Base-by-base conservation (phyloP, 768 basidiomycete genomes). In the Lepiota venenata region DNA sequence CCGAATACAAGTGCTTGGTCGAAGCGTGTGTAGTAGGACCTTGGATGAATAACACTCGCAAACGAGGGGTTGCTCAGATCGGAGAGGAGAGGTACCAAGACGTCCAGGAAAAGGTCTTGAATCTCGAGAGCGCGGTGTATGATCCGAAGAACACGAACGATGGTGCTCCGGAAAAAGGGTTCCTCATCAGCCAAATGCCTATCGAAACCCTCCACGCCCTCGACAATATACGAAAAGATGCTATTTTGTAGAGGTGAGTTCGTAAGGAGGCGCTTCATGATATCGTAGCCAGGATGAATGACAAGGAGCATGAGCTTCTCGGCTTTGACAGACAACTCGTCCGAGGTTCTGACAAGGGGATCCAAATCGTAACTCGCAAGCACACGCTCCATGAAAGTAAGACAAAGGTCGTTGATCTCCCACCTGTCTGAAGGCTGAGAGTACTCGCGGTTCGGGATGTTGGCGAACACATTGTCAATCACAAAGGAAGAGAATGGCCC, bases 41-140 rank as follows among this genome's bases (percentile, higher is more conserved):
- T 79, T 0, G 87, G 74, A 56, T 83, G 80, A 14, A 82, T 67
- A 7, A 72, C 75, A 25, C 83, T 83, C 21, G 83, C 69, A 43
- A 85, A 64, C 0, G 79, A 66, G 0, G 79, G 66, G 56, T 78
- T 80, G 56, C 82, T 82, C 54, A 84, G 74, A 51, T 92, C 87
- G 16, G 81, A 73, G 7, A 95, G 78, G 18, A 88, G 71, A 2
- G 93, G 92, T 2, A 96, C 72, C 46, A 96, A 80, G 20, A 94
- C 85, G 51, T 98, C 93, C 39, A 94, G 76, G 75, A 95, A 97
- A 52, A 93, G 80, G 47, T 89, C 85, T 64, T 98, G 94, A 22
- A 93, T 79, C 58, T 93, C 90, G 54, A 98, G 73, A 0, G 89
- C 79, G 1, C 93, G 85, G 57, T 85, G 81, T 14, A 92, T 76